Evolutionary conservation across 306 rosid genomes (phyloP), one percentile per base, ranked within the genome.

Genomic region (Ceratonia siliqua): DNA sequence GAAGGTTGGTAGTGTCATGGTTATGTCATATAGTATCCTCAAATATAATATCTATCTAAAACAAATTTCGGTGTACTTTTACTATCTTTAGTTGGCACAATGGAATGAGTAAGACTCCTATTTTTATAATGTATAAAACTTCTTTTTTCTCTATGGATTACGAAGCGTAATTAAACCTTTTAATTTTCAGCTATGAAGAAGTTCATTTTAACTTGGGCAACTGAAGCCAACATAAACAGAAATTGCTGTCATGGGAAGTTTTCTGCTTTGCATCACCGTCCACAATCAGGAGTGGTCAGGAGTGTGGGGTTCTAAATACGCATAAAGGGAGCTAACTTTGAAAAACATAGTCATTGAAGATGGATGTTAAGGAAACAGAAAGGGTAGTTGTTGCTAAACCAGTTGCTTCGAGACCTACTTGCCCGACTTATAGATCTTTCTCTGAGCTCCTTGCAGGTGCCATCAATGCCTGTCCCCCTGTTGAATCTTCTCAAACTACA

Each of bases 391-490:
- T 91, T 43, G 89, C 97, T 1, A 91, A 89, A 75, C 98, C 97
- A 63, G 84, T 91, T 32, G 98, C 98, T 69, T 87, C 97, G 41
- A 91, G 90, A 86, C 98, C 98, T 8, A 70, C 62, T 73, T 88
- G 89, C 82, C 84, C 96, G 14, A 77, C 79, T 74, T 89, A 82
- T 77, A 86, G 74, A 74, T 89, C 97, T 12, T 89, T 93, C 90
- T 85, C 97, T n/a, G 97, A 93, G 79, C 95, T 91, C 20, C 85
- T 91, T 73, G 86, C 90, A 0, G 89, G 92, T 55, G 94, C 95
- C 63, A 85, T 91, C 46, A 52, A 88, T 79, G 85, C 73, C 70
- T 76, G 91, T 38, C 85, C 94, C 8, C 73, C 84, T 5, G 72
- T 64, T 73, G 76, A 42, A 48, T 62, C 89, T 42, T 81, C 96